These are phyloP conservation scores for Tillandsia leiboldiana DNA, from an alignment of 176 grass and related monocot genomes.

Conservation along the genomic window DNA sequence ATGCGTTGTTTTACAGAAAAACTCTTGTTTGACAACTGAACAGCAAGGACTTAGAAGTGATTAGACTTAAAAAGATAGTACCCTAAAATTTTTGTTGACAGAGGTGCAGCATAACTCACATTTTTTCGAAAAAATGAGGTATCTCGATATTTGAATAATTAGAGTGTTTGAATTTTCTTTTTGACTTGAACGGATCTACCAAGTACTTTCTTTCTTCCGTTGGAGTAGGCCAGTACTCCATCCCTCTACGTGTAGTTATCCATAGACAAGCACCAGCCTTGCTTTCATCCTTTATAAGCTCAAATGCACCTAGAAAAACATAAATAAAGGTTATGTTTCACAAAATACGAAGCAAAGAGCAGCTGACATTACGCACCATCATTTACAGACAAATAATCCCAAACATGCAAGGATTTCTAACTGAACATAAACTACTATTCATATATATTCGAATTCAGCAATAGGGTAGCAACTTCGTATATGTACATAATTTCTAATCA, in stretches of 20 bases:
- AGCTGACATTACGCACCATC: not conserved
- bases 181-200: conserved; percentile 33
- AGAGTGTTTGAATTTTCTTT: conserved; percentile 37
- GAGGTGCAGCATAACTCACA: conserved; percentile 42
- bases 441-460: not conserved
- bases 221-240: conserved; percentile 84
- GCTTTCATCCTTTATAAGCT: conserved; percentile 88
- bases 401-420: not conserved
- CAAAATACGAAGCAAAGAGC: not conserved
- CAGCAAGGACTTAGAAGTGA: too few relatives aligned
- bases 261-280: conserved; percentile 94
- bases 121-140: conserved; percentile 78
- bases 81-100: not conserved
- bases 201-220: conserved; percentile 59
- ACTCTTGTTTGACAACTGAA: too few relatives aligned
- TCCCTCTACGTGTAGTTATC: conserved; percentile 76
- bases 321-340: not conserved
- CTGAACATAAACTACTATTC: not conserved
- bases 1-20: too few relatives aligned
- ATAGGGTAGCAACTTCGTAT: too few relatives aligned
- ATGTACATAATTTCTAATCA: not conserved
- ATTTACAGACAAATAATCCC: not conserved
- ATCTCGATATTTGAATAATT: conserved; percentile 41
- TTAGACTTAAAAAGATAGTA: not conserved
- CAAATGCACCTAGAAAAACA: conserved; percentile 44